Percentiles rank a stretch among this genome's conserved stretches.
Conservation (phyloP, 2,329 filamentous ascomycete species). For the Kalmusia sp. region DNA sequence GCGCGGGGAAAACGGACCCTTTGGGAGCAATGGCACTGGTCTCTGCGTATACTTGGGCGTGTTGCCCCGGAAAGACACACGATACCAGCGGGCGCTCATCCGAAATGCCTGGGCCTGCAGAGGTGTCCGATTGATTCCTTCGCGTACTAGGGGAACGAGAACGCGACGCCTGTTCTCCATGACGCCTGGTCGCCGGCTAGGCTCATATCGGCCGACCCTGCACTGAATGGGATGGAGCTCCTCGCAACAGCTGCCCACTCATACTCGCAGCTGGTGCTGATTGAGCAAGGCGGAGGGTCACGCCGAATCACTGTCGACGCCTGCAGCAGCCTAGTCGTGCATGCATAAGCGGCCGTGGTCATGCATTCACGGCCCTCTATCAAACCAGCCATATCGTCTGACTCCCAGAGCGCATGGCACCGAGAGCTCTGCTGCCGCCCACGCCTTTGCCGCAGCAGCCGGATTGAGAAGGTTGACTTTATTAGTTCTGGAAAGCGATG, state of each 20-base stretch:
- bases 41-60: no score
- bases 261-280: slow-evolving; percentile 33
- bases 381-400: slow-evolving; percentile 41
- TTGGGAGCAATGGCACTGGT: no score
- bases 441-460: slow-evolving; percentile 45
- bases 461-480: slow-evolving; percentile 36
- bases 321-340: slow-evolving; percentile 29
- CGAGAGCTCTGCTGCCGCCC: slow-evolving; percentile 19
- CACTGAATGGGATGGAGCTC: slow-evolving; percentile 19
- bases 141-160: no score
- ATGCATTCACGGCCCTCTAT: slow-evolving; percentile 40
- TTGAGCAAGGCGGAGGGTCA: slow-evolving; percentile 38
- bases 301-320: slow-evolving; percentile 38
- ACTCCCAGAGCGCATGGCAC: slow-evolving; percentile 13
- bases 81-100: no score
- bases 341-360: slow-evolving; percentile 47
- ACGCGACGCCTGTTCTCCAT: slow-evolving; percentile 2
- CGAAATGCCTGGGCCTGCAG: no score
- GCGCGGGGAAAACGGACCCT: no score
- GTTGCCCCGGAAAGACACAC: no score
- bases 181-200: slow-evolving; percentile 14
- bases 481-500: slow-evolving; percentile 34
- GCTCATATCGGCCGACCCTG: slow-evolving; percentile 28
- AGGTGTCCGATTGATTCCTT: no score
- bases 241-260: slow-evolving; percentile 25